Percentiles rank a stretch among this genome's conserved stretches.
These are phyloP conservation scores for Agrostemma githago DNA, from an alignment of 148 eudicot species.

Conservation along the genomic window DNA sequence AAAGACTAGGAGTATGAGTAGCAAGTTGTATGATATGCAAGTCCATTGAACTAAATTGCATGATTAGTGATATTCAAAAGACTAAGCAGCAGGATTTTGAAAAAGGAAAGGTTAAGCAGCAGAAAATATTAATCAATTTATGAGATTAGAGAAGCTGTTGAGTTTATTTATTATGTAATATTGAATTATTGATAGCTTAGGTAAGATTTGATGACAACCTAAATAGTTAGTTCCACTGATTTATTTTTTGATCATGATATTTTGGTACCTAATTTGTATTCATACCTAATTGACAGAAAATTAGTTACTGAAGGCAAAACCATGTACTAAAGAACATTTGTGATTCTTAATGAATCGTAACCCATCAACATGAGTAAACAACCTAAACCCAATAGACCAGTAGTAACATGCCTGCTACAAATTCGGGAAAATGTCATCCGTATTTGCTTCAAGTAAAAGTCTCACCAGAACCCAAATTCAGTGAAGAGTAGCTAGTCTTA, in stretches of 20 bases:
- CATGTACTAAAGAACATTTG: not conserved
- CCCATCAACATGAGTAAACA: not conserved
- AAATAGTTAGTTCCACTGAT: no score
- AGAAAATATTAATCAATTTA: no score
- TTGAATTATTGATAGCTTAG: no score
- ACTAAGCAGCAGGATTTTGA: no score
- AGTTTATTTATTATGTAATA: no score
- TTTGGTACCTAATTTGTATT: no score
- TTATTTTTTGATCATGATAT: no score
- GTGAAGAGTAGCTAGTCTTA: not conserved
- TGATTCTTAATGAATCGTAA: slow-evolving; percentile 1
- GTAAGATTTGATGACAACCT: no score
- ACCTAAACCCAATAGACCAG: not conserved
- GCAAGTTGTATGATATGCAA: not conserved
- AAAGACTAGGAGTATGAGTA: not conserved
- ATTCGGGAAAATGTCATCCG: not conserved
- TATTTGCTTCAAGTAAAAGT: not conserved
- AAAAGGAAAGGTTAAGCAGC: no score
- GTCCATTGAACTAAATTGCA: not conserved
- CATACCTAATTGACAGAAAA: not conserved
- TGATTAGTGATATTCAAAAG: not conserved
- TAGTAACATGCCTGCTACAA: not conserved
- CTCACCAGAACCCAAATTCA: not conserved
- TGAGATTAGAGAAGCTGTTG: no score
- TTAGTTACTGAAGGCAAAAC: not conserved